Base-by-base conservation (phyloP, 2,329 filamentous ascomycete species). In the Zopfia rhizophila region DNA sequence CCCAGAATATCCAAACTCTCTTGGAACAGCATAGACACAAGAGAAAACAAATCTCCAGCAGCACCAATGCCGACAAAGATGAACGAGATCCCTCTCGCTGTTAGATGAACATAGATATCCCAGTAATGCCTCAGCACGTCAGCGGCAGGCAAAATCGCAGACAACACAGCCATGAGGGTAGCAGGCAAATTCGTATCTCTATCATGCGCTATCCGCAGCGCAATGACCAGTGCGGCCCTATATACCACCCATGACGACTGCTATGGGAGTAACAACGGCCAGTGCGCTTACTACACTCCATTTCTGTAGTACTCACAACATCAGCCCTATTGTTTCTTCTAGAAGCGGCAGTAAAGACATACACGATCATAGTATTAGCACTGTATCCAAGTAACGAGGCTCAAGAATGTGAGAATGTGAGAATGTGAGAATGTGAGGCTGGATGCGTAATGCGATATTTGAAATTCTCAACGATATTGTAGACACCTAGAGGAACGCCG, bases 1-100 rank as follows among this genome's bases (percentile, higher is more conserved):
- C 86, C 87, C 0, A 88, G 68, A 1, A 86, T 61, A 58, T 88
- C 82, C 3, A 86, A 59, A 13, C 72, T 70, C 0, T 77, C 75
- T 61, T 87, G 79, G 52, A 87, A 88, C 29, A 87, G 72, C 12
- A 90, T 74, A 0, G 86, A 87, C 3, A 86, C 63, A 0, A 90
- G 71, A 0, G 85, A 89, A 41, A 85, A 85, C 3, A 90, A 63
- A 63, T 90, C 87, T 0, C 87, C 87, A 0, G 83, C 75, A 0
- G 86, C 87, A 67, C 90, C 87, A 30, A 90, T 86, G 1, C 75
- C 83, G 0, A 88, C 85, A 54, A 90, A 90, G 2, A 88, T 72
- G 65, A 90, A 89, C 1, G 85, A 88, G 27, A 90, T 89, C 6
- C 87, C 86, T 11, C 85, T 77, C 2, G 89, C 86, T 0, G 85